Evolutionary conservation across 768 basidiomycete species (phyloP).

Genomic region (Boletus vinaceobasis): DNA sequence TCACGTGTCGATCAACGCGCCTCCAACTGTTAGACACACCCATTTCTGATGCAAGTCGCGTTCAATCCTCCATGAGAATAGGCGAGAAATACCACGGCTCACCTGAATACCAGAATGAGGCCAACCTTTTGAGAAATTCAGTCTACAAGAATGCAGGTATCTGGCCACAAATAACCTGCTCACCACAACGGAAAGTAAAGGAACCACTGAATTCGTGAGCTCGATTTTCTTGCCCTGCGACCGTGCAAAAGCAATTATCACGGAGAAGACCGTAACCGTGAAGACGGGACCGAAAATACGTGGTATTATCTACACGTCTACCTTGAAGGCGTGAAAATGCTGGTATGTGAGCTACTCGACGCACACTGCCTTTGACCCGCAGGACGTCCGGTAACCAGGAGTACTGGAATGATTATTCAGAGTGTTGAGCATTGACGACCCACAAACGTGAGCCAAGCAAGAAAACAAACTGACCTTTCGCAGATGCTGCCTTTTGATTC

Average conservation of each 20-base stretch:
- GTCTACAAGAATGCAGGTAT: background rate
- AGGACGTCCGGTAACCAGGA: slow-evolving; percentile 90
- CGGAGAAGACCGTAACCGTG: slow-evolving; percentile 77
- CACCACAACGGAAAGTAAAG: slow-evolving; percentile 86
- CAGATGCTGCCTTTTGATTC: slow-evolving; percentile 49
- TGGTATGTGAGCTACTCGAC: slow-evolving; percentile 24
- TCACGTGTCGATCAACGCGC: background rate
- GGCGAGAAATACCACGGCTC: slow-evolving; percentile 15
- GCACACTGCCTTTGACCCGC: slow-evolving; percentile 76
- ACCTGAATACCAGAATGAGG: slow-evolving; percentile 85
- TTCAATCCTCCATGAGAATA: background rate
- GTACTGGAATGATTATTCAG: slow-evolving; percentile 45
- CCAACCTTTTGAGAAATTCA: slow-evolving; percentile 56
- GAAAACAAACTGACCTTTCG: slow-evolving; percentile 41
- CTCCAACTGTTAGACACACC: slow-evolving; percentile 40
- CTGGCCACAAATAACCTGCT: slow-evolving; percentile 26
- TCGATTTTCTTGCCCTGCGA: slow-evolving; percentile 55
- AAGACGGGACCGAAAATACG: slow-evolving; percentile 79
- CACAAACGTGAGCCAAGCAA: background rate
- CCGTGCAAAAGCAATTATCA: slow-evolving; percentile 55
- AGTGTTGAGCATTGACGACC: background rate
- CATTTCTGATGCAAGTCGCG: slow-evolving; percentile 45
- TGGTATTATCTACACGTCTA: slow-evolving; percentile 52
- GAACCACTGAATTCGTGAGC: slow-evolving; percentile 81
- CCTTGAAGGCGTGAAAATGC: slow-evolving; percentile 5